A percentile compares a stretch with the other conserved stretches of the same genome.
These are phyloP conservation scores for Fraxinus sp. DNA, from an alignment of 305 asterid genomes.

Conservation along the genomic window DNA sequence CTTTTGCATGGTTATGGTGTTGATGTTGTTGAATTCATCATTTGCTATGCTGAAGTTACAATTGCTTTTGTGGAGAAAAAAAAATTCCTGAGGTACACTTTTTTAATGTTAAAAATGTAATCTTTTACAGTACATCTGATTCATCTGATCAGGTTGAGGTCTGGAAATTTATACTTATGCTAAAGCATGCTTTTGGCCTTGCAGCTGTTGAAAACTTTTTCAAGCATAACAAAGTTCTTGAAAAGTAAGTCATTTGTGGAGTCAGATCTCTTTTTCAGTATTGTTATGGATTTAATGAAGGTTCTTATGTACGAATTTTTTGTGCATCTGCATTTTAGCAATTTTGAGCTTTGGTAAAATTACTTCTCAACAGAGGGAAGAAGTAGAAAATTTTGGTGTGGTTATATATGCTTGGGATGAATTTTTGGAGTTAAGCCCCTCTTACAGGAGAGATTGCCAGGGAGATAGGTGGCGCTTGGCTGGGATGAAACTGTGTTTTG, in stretches of 20 bases:
- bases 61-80: slow-evolving; percentile 61
- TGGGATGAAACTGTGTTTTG: no score
- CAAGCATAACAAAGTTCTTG: slow-evolving; percentile 38
- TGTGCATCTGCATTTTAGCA: slow-evolving; percentile 32
- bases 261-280: slow-evolving; percentile 2
- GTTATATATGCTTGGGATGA: slow-evolving; percentile 24
- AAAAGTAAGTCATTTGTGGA: slow-evolving; percentile 45
- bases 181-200: slow-evolving; percentile 22
- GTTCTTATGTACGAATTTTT: neutral
- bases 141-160: neutral
- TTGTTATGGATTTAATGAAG: slow-evolving; percentile 14
- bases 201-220: slow-evolving; percentile 60
- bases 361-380: slow-evolving; percentile 43
- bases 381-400: slow-evolving; percentile 35
- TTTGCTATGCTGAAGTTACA: slow-evolving; percentile 62
- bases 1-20: slow-evolving; percentile 44
- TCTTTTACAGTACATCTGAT: neutral
- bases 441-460: no score
- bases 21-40: slow-evolving; percentile 56
- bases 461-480: no score
- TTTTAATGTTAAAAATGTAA: neutral
- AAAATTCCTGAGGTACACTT: slow-evolving; percentile 50
- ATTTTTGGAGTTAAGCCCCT: neutral
- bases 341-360: slow-evolving; percentile 59
- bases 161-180: neutral